A percentile compares a stretch with the other conserved stretches of the same genome.
phyloP scores from a whole-genome alignment of 129 eudicot genomes.

The Rutidosis leptorrhynchoides region DNA sequence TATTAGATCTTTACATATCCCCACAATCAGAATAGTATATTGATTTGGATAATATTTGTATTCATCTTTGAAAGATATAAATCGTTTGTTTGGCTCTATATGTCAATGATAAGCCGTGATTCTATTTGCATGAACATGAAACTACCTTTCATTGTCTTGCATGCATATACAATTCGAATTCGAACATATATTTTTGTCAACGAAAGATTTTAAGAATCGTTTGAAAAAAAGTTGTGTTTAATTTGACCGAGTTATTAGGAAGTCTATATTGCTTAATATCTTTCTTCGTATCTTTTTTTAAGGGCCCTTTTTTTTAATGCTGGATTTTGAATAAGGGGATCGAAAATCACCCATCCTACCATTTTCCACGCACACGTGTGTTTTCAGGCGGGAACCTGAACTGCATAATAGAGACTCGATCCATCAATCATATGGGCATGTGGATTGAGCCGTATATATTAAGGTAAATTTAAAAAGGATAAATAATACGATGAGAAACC shows the following conservation, averaged over 20 bases:
- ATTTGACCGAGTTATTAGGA: too few relatives aligned
- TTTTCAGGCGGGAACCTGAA: too few relatives aligned
- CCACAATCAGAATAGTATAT: background rate
- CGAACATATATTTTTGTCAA: background rate
- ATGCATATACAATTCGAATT: background rate
- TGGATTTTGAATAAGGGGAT: too few relatives aligned
- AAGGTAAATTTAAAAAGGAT: conserved; percentile 3
- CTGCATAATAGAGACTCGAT: too few relatives aligned
- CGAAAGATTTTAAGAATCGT: background rate
- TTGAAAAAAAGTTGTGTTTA: background rate
- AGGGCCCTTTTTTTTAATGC: too few relatives aligned
- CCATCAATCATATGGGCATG: too few relatives aligned
- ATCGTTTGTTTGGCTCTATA: background rate
- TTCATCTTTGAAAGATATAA: background rate
- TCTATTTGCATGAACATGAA: background rate
- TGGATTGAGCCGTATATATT: too few relatives aligned
- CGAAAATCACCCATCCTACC: too few relatives aligned
- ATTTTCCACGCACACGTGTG: too few relatives aligned
- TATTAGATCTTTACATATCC: background rate
- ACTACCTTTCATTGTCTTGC: background rate
- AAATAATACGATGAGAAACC: conserved; percentile 19
- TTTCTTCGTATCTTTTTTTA: background rate
- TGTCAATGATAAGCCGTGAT: conserved; percentile 6
- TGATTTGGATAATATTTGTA: background rate
- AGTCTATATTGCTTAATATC: too few relatives aligned